These are phyloP conservation scores for Nevesoporus exiguus DNA, from an alignment of 768 basidiomycete species.

Conservation along the genomic window DNA sequence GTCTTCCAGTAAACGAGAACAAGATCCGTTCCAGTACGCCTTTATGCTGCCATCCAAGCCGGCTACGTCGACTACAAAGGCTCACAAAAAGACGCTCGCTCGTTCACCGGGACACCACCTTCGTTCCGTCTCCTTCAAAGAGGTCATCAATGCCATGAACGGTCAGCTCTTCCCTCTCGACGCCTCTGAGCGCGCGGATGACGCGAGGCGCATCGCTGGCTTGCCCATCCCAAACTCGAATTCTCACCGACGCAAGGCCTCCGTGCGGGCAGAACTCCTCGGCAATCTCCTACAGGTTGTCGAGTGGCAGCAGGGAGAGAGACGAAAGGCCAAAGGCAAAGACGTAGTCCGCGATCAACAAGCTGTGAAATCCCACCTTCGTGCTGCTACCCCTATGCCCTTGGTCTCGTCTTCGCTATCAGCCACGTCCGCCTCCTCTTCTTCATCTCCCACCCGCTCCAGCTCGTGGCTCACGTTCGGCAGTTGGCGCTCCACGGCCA, in stretches of 20 bases:
- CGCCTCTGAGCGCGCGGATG: slow-evolving; percentile 30
- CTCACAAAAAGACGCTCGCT: slow-evolving; percentile 4
- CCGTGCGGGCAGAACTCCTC: slow-evolving; percentile 37
- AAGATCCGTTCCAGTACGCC: slow-evolving; percentile 32
- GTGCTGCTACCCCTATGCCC: slow-evolving; percentile 15
- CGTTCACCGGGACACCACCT: slow-evolving; percentile 19
- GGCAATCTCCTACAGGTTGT: slow-evolving; percentile 43
- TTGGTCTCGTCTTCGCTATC: slow-evolving; percentile 24
- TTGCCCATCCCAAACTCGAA: slow-evolving; percentile 16
- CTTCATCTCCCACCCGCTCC: slow-evolving; percentile 33
- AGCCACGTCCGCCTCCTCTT: slow-evolving; percentile 24
- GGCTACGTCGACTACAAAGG: slow-evolving; percentile 18
- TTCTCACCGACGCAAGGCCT: slow-evolving; percentile 19
- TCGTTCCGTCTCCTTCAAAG: slow-evolving; percentile 49
- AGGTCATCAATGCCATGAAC: slow-evolving; percentile 55
- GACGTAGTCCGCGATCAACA: slow-evolving; percentile 33
- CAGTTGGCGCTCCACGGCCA: slow-evolving; percentile 38
- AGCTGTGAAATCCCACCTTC: slow-evolving; percentile 7
- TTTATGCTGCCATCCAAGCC: slow-evolving; percentile 28
- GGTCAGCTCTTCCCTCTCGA: slow-evolving; percentile 54
- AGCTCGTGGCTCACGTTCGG: slow-evolving; percentile 44
- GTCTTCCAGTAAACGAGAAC: slow-evolving; percentile 15
- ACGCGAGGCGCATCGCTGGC: slow-evolving; percentile 29
- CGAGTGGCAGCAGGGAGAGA: slow-evolving; percentile 40
- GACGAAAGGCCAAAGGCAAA: slow-evolving; percentile 39